Conservation (phyloP, 257 asterid genomes). For the Cruciata laevipes region DNA sequence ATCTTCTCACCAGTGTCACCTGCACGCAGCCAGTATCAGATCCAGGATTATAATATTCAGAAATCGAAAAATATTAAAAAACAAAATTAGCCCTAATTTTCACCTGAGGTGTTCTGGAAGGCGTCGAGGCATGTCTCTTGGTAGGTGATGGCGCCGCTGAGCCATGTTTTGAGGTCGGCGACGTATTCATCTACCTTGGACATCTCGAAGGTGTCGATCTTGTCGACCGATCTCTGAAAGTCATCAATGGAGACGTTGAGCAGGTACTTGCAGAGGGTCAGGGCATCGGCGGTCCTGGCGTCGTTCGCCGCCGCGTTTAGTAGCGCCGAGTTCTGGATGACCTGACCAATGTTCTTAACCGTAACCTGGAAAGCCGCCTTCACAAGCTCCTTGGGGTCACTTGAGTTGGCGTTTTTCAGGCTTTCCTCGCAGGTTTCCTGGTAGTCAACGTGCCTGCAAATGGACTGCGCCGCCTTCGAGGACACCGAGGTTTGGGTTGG, state of each 20-base stretch:
- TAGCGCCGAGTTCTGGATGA: constrained; percentile 30
- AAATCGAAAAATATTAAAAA: too few species aligned
- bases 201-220: constrained; percentile 22
- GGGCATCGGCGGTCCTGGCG: constrained; percentile 41
- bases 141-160: constrained; percentile 49
- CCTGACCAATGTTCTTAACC: constrained; percentile 25
- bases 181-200: constrained; percentile 18
- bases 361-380: constrained; percentile 37
- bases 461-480: constrained; percentile 31
- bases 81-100: background rate
- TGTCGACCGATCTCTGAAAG: constrained; percentile 31
- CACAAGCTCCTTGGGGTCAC: constrained; percentile 50
- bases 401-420: constrained; percentile 40
- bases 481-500: constrained; percentile 6
- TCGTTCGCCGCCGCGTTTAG: constrained; percentile 44
- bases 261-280: constrained; percentile 39
- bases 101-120: constrained; percentile 41
- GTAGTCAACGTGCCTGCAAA: constrained; percentile 59
- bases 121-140: constrained; percentile 77
- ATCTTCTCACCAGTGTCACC: constrained; percentile 56
- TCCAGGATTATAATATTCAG: background rate
- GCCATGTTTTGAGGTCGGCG: constrained; percentile 50
- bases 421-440: constrained; percentile 43
- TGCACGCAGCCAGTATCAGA: constrained; percentile 2
- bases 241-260: constrained; percentile 49